phyloP scores from a whole-genome alignment of 768 basidiomycete species.

The Pisolithus marmoratus region DNA sequence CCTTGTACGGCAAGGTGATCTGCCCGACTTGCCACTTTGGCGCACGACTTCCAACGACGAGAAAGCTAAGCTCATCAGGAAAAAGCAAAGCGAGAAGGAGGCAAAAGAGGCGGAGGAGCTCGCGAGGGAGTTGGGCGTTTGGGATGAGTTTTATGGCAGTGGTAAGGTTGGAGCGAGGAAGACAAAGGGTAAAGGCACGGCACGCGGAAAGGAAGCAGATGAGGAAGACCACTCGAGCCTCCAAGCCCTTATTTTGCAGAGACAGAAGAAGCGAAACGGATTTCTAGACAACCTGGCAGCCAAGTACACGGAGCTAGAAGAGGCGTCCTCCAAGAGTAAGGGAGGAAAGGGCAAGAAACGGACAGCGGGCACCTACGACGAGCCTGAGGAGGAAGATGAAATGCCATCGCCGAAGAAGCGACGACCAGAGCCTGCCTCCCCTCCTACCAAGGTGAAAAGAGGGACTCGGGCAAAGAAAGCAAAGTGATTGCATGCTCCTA shows the following conservation, averaged over 20 bases:
- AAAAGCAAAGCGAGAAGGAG: conserved; percentile 72
- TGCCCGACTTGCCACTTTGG: conserved; percentile 61
- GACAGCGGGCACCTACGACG: conserved; percentile 32
- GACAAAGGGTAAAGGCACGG: conserved; percentile 47
- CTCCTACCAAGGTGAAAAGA: conserved; percentile 29
- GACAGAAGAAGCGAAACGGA: conserved; percentile 59
- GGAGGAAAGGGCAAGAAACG: conserved; percentile 51
- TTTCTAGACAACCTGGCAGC: conserved; percentile 73
- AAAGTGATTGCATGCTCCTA: conserved; percentile 18
- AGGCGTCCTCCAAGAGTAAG: conserved; percentile 29
- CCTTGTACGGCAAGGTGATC: conserved; percentile 55
- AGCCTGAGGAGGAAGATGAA: conserved; percentile 32
- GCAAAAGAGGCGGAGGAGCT: conserved; percentile 78
- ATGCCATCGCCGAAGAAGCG: conserved; percentile 40
- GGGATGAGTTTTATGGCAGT: conserved; percentile 88
- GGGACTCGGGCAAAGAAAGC: conserved; percentile 29
- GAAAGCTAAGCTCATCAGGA: conserved; percentile 68
- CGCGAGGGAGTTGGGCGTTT: conserved; percentile 85
- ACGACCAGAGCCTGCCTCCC: conserved; percentile 35
- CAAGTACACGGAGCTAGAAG: conserved; percentile 58
- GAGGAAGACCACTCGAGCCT: conserved; percentile 65
- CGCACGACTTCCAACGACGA: conserved; percentile 67
- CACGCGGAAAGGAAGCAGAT: conserved; percentile 30
- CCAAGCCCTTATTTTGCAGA: conserved; percentile 77
- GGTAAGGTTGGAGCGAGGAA: conserved; percentile 62